Base-by-base conservation (phyloP, 108 stramenopile genomes). In the Bacterosira constricta region DNA sequence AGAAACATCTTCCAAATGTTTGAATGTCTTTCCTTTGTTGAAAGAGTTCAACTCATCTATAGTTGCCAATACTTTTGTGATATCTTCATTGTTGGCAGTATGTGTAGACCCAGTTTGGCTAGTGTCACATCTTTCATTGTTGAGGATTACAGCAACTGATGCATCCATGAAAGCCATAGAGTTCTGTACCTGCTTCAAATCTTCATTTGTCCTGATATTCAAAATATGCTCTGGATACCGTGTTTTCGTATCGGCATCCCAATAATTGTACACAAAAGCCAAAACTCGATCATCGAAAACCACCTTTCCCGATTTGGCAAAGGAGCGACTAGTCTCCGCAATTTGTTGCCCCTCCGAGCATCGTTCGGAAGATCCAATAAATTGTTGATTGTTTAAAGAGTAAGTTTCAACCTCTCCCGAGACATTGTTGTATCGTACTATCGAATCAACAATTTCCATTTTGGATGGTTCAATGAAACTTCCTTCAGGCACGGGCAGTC, bases 191-290 rank as follows among this genome's bases (percentile, higher is more conserved):
- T 15, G 11, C 17, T 71, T 39, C 39, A 81, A 49, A 21, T 47
- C 54, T 15, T 36, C 20, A 18, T 34, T 49, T 25, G 63, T 35
- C 47, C 38, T 41, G 15, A 73, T 37, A 1, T 60, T 41, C 20
- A 78, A 49, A 4, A 82, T 71, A 37, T 73, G 77, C 29, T 73
- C 66, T 27, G 75, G 61, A 53, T 73, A 66, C 60, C 44, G 36
- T 3, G 55, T 41, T 29, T 17, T 51, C 4, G 54, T 41, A 9
- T 77, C 60, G 13, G 30, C 37, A 66, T 82, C 75, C 75, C 75
- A 77, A 37, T 60, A 82, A 44, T 73, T 73, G 47, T 77, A 77
- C 6, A 65, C 61, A 56, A 82, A 82, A n/a, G 81, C 67, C 50
- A 82, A 55, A 0, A 77, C 21, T 29, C 59, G 52, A 46, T 82